phyloP scores from a whole-genome alignment of 2,329 filamentous ascomycete genomes.

The Xylariomycetidae sp. region DNA sequence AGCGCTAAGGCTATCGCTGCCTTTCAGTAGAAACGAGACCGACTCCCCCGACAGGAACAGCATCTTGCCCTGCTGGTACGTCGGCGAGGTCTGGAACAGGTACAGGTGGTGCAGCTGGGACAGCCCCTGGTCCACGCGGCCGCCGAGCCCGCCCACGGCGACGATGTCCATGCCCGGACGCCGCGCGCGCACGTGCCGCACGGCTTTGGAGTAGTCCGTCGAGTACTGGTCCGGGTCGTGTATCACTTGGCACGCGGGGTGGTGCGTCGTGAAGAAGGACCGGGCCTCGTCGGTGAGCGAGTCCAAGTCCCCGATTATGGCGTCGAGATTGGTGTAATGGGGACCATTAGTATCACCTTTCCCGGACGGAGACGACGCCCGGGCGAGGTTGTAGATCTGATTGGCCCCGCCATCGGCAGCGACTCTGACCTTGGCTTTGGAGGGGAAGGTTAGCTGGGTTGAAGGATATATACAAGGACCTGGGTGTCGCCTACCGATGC shows the following conservation, averaged over 20 bases:
- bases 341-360: slow-evolving; percentile 1
- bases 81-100: slow-evolving; percentile 46
- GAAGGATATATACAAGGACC: too few species aligned
- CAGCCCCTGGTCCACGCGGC: slow-evolving; percentile 87
- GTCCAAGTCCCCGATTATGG: slow-evolving; percentile 88
- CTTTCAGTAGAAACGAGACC: slow-evolving; percentile 74
- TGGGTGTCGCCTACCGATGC: slow-evolving; percentile 16
- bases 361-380: slow-evolving; percentile 6
- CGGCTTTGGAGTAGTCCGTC: slow-evolving; percentile 87
- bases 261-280: slow-evolving; percentile 59
- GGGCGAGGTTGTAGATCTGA: slow-evolving; percentile 49
- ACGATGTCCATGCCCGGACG: slow-evolving; percentile 54
- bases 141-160: slow-evolving; percentile 78
- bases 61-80: slow-evolving; percentile 52
- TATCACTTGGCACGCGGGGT: slow-evolving; percentile 54
- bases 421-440: slow-evolving; percentile 39
- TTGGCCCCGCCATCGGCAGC: slow-evolving; percentile 94
- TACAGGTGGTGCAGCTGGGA: slow-evolving; percentile 85
- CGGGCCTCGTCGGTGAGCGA: slow-evolving; percentile 63
- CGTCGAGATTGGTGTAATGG: slow-evolving; percentile 51
- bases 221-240: slow-evolving; percentile 76
- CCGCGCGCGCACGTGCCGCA: slow-evolving; percentile 28
- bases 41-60: slow-evolving; percentile 79
- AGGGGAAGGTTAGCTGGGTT: neutral
- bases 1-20: too few species aligned